These are phyloP conservation scores for Syzygium jambos DNA, from an alignment of 345 rosid genomes.

Conservation along the genomic window DNA sequence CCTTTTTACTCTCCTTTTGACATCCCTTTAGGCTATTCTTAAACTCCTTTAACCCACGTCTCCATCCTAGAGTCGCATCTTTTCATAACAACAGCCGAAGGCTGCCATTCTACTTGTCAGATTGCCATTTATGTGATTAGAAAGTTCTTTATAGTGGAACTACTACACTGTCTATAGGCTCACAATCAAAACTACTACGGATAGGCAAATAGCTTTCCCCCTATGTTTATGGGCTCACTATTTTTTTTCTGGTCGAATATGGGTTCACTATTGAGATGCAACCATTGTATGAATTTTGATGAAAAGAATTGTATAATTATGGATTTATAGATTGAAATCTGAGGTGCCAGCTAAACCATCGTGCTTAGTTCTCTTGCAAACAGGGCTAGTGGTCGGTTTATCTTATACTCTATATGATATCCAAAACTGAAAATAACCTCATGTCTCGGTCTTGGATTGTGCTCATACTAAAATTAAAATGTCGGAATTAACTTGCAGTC, in stretches of 20 bases:
- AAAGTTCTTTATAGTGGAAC: not conserved
- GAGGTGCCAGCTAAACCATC: not conserved
- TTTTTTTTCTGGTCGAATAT: no score
- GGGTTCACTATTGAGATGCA: not conserved
- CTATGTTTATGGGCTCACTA: not conserved
- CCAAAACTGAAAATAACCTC: not conserved
- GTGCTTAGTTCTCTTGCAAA: not conserved
- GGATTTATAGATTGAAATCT: not conserved
- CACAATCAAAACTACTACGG: not conserved
- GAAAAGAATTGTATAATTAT: not conserved
- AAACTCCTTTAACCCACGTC: not conserved
- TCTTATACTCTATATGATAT: not conserved
- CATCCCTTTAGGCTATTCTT: not conserved
- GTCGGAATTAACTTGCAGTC: not conserved
- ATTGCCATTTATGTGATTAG: not conserved
- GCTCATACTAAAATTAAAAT: not conserved
- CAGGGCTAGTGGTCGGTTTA: not conserved
- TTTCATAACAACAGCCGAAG: not conserved
- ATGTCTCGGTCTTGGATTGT: not conserved
- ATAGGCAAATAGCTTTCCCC: not conserved
- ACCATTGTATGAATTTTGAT: not conserved
- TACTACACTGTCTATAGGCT: not conserved
- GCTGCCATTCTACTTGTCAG: not conserved
- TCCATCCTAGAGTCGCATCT: not conserved
- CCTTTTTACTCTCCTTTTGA: not conserved